Conservation (phyloP, 2,329 filamentous ascomycete species). For the Cadophora gregata region DNA sequence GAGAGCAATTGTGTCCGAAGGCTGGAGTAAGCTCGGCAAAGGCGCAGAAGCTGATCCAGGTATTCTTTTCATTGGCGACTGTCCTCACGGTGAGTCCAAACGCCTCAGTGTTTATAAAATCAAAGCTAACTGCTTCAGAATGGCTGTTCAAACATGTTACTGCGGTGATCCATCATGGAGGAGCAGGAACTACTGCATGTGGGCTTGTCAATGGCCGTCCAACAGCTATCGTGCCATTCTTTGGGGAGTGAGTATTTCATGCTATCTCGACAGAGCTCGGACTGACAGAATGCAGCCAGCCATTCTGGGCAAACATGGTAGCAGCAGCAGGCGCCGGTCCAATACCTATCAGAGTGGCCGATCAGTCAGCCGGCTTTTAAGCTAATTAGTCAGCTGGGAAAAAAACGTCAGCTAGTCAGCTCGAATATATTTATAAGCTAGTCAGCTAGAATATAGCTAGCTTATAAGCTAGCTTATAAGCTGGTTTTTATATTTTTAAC, state of each 20-base stretch:
- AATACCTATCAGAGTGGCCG: too few species aligned
- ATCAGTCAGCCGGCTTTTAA: too few species aligned
- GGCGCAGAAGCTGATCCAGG: neutral
- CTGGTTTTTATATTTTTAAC: too few species aligned
- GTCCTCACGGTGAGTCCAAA: neutral
- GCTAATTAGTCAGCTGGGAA: too few species aligned
- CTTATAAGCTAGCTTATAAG: too few species aligned
- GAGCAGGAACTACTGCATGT: constrained; percentile 42
- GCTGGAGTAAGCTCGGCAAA: neutral
- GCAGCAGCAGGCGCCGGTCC: neutral
- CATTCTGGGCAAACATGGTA: neutral
- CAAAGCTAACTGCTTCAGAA: constrained; percentile 32
- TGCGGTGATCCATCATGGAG: constrained; percentile 21
- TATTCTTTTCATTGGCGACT: neutral
- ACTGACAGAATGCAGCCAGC: neutral
- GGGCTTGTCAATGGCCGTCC: constrained; percentile 46
- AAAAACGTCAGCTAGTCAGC: too few species aligned
- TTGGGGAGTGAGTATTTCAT: constrained; percentile 44
- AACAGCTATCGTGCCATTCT: constrained; percentile 49
- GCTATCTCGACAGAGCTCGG: neutral
- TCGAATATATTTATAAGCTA: too few species aligned
- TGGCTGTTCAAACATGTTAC: constrained; percentile 47
- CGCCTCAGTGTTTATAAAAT: neutral
- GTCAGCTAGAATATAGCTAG: too few species aligned
- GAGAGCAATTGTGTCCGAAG: neutral